Conservation (phyloP, 768 basidiomycete species). For the Russula brevipes region DNA sequence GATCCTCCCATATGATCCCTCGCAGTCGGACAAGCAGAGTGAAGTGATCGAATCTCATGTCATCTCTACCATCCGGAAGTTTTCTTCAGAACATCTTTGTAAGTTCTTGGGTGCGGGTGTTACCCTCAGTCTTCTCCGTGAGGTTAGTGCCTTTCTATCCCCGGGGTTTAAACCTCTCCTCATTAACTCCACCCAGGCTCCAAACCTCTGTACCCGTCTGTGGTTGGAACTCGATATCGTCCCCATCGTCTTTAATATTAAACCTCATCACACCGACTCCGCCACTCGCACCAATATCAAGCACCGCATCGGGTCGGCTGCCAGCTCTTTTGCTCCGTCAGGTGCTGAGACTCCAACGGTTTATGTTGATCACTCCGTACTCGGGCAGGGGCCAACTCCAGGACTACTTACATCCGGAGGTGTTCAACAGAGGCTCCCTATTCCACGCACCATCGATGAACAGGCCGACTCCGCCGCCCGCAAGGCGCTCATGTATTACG, state of each 20-base stretch:
- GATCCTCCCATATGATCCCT: slow-evolving; percentile 46
- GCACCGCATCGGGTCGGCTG: slow-evolving; percentile 76
- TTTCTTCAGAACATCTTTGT: slow-evolving; percentile 72
- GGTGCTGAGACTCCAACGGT: slow-evolving; percentile 73
- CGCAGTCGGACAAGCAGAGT: slow-evolving; percentile 50
- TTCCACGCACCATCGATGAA: slow-evolving; percentile 72
- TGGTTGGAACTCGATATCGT: slow-evolving; percentile 83
- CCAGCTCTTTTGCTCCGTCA: slow-evolving; percentile 71
- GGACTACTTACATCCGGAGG: slow-evolving; percentile 40
- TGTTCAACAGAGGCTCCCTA: slow-evolving; percentile 56
- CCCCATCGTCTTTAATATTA: slow-evolving; percentile 82
- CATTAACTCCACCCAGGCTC: slow-evolving; percentile 41
- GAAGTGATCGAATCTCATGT: slow-evolving; percentile 60
- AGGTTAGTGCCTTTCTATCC: slow-evolving; percentile 40
- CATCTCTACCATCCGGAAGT: slow-evolving; percentile 60
- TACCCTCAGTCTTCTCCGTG: slow-evolving; percentile 62
- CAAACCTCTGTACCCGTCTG: slow-evolving; percentile 79
- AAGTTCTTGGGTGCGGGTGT: slow-evolving; percentile 85
- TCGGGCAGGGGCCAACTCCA: slow-evolving; percentile 28
- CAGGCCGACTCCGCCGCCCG: slow-evolving; percentile 84
- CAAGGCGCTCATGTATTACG: slow-evolving; percentile 79
- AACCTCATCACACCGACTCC: slow-evolving; percentile 75
- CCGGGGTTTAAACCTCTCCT: slow-evolving; percentile 13
- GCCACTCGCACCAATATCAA: slow-evolving; percentile 74
- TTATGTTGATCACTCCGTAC: slow-evolving; percentile 55